Percentiles rank a stretch among this genome's conserved stretches.
Evolutionary conservation across 1,139 yeast species (phyloP).

Genomic region (Candida sp.): DNA sequence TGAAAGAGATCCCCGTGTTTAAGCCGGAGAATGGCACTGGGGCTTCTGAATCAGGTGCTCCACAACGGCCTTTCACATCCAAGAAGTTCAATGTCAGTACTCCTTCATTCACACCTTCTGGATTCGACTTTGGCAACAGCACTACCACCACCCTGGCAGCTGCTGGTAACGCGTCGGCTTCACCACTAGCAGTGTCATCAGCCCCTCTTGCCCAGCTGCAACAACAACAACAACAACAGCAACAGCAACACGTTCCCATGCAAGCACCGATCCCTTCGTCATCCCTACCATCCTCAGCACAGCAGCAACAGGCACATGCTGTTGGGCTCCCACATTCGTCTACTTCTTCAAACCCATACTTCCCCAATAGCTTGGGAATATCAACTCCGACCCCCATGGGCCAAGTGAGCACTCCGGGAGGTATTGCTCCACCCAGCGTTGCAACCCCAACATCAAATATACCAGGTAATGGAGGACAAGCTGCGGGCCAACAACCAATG

Average conservation of each 20-base stretch:
- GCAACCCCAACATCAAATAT: conserved; percentile 8
- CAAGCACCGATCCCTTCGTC: conserved; percentile 1
- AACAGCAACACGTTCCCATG: conserved; percentile 1
- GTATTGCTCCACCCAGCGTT: neutral
- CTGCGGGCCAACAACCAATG: conserved; percentile 13
- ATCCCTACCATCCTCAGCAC: conserved; percentile 2
- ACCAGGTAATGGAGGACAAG: neutral
- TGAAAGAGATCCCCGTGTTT: conserved; percentile 60
- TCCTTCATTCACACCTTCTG: conserved; percentile 38
- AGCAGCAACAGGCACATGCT: neutral
- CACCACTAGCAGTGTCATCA: conserved; percentile 3
- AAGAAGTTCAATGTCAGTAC: conserved; percentile 35
- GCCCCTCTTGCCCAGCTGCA: conserved; percentile 2
- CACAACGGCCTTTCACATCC: conserved; percentile 11
- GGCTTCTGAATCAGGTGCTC: conserved; percentile 5
- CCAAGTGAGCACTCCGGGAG: neutral
- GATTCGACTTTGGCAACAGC: conserved; percentile 10
- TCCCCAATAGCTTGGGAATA: neutral
- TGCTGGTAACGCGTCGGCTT: neutral
- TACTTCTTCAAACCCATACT: conserved; percentile 1
- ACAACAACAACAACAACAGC: conserved; percentile 4
- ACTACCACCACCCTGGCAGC: neutral
- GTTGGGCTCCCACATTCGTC: neutral
- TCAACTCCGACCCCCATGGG: conserved; percentile 1
- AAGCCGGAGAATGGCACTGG: conserved; percentile 39